Base-by-base conservation (phyloP, 306 rosid species). In the Vigna unguiculata region DNA sequence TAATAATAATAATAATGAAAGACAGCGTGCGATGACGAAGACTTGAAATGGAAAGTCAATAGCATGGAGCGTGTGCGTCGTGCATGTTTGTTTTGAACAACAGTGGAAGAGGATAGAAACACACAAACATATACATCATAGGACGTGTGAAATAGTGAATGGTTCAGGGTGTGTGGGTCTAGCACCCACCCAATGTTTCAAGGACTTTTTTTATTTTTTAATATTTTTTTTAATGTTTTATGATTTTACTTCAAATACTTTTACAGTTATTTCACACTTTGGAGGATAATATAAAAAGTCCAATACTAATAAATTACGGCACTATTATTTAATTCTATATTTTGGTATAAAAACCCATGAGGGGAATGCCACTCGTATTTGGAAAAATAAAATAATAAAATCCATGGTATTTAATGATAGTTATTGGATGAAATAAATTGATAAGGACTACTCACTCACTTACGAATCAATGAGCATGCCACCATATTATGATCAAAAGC, bases 11-110 rank as follows among this genome's bases (percentile, higher is more conserved):
- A 40, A 43, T 28, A 54, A 68, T 13, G 20, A 78, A 70, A 49
- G 71, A 71, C 53, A 78, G n/a, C 4, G 55, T 21, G 72, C 46
- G 16, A 34, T 59, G 77, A 60, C 36, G 13, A 78, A 21, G 54
- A 70, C 54, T 12, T 59, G 12, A 48, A 70, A 49, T 70, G n/a
- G 1, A 70, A 78, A 70, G 82, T 78, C 82, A 78, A 78, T 45
- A 30, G 14, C 48, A 57, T 7, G 22, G n/a, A 54, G 68, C 30
- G 30, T 65, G 46, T 40, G 36, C n/a, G 53, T 46, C 32, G 48
- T 77, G 57, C 75, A n/a, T 76, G 74, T 52, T 17, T 40, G 49
- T 58, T 24, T 24, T 25, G 47, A 30, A 25, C 28, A 53, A 41
- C 45, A 40, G 45, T 40, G 45, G 13, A 40, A 40, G 45, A 40